phyloP scores from a whole-genome alignment of 148 eudicot genomes.

The Simmondsia chinensis region DNA sequence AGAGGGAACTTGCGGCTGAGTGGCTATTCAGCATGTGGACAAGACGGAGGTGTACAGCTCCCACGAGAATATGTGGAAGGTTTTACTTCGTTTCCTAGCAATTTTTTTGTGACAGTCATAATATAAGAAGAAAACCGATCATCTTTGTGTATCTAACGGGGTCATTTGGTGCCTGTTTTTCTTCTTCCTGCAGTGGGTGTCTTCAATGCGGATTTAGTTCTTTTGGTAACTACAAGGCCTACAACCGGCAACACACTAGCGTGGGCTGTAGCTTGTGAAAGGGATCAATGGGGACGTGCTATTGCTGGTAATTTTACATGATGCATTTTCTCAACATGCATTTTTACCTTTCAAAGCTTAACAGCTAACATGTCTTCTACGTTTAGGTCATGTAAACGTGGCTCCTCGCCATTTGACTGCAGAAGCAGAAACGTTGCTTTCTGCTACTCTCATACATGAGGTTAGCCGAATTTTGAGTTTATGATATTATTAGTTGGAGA shows the following conservation, averaged over 20 bases:
- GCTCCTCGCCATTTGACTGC: conserved; percentile 99
- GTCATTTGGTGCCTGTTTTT: background rate
- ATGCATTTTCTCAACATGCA: background rate
- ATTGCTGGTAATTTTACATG: conserved; percentile 61
- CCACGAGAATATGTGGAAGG: conserved; percentile 95
- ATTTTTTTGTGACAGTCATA: background rate
- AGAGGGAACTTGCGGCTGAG: conserved; percentile 88
- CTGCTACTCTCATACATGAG: conserved; percentile 95
- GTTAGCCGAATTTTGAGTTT: conserved; percentile 23
- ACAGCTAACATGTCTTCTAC: conserved; percentile 3
- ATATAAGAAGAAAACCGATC: background rate
- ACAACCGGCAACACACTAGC: conserved; percentile 96
- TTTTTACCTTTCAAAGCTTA: background rate
- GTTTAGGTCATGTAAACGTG: conserved; percentile 93
- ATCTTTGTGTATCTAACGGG: background rate
- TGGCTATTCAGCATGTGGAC: conserved; percentile 99
- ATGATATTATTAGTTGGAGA: background rate
- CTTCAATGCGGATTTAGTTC: conserved; percentile 85
- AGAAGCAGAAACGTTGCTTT: conserved; percentile 92
- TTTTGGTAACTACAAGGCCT: conserved; percentile 93
- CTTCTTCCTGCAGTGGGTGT: conserved; percentile 72
- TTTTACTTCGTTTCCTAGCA: conserved; percentile 10
- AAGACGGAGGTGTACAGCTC: conserved; percentile 98
- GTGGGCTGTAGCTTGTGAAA: conserved; percentile 99
- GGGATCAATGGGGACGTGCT: conserved; percentile 99